phyloP scores from a whole-genome alignment of 2,329 filamentous ascomycete genomes.

The Fusarium pilosicola region DNA sequence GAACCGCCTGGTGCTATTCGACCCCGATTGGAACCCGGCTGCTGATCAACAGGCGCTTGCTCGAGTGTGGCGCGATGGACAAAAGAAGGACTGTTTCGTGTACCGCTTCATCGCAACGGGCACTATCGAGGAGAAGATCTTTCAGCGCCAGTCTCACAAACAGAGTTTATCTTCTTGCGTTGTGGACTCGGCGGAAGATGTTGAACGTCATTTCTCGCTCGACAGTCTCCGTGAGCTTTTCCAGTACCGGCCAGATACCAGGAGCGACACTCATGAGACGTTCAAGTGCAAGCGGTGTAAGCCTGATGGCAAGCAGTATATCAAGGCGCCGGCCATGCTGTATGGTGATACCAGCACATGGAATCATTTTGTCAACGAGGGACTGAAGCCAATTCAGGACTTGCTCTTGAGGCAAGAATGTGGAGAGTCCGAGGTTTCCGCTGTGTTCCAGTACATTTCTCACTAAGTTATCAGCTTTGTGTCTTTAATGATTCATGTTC shows the following conservation, averaged over 20 bases:
- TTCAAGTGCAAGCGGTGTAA: slow-evolving; percentile 98
- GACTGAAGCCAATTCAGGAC: slow-evolving; percentile 87
- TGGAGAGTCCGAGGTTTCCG: slow-evolving; percentile 81
- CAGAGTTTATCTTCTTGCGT: slow-evolving; percentile 96
- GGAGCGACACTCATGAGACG: slow-evolving; percentile 95
- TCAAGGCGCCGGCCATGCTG: slow-evolving; percentile 93
- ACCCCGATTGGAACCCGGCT: slow-evolving; percentile 97
- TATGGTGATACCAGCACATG: slow-evolving; percentile 99
- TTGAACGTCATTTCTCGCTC: slow-evolving; percentile 94
- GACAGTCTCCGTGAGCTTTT: slow-evolving; percentile 93
- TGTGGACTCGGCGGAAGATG: slow-evolving; percentile 95
- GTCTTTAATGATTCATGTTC: slow-evolving; percentile 24
- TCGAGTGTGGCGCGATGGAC: slow-evolving; percentile 97
- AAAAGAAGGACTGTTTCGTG: slow-evolving; percentile 99
- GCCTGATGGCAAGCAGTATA: slow-evolving; percentile 83
- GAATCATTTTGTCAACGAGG: slow-evolving; percentile 94
- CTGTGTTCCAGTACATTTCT: slow-evolving; percentile 98
- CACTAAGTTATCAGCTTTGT: slow-evolving; percentile 61
- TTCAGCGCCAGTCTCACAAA: slow-evolving; percentile 98
- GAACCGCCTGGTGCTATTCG: slow-evolving; percentile 94
- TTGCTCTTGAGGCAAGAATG: slow-evolving; percentile 88
- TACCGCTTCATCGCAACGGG: slow-evolving; percentile 99
- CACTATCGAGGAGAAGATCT: slow-evolving; percentile 99
- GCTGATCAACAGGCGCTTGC: slow-evolving; percentile 97
- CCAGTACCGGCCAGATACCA: slow-evolving; percentile 86